Conservation (phyloP, 176 grass and related monocot genomes). For the Alloteropsis semialata region DNA sequence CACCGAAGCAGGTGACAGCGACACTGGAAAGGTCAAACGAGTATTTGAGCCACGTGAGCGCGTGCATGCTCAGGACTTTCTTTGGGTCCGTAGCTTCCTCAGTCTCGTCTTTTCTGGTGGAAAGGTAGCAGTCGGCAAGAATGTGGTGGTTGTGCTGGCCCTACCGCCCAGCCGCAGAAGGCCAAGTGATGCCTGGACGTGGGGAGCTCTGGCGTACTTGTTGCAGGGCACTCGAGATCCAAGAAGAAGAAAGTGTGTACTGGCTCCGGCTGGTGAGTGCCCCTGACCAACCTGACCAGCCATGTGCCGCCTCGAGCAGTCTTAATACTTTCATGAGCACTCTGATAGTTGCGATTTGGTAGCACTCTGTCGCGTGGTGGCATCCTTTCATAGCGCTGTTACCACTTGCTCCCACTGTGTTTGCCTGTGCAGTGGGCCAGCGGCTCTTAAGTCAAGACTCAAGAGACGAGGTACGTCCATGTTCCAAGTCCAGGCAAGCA, state of each 20-base stretch:
- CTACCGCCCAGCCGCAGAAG: too few relatives aligned
- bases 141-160: neutral
- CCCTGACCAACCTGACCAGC: slow-evolving; percentile 12
- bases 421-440: neutral
- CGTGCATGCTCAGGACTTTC: neutral
- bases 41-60: neutral
- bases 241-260: slow-evolving; percentile 5
- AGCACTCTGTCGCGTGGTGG: neutral
- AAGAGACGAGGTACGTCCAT: neutral
- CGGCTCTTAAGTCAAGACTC: neutral
- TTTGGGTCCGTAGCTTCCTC: neutral
- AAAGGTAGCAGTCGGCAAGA: neutral
- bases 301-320: too few relatives aligned
- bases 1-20: neutral
- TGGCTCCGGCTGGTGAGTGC: slow-evolving; percentile 8
- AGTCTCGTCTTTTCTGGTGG: neutral
- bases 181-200: neutral
- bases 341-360: neutral
- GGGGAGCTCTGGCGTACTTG: neutral
- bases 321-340: neutral
- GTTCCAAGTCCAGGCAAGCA: neutral
- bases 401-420: neutral
- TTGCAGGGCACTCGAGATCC: neutral
- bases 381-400: neutral
- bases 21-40: neutral